Evolutionary conservation across 192 early-diverging fungal species (phyloP), one percentile per base, ranked within the genome.

Genomic region (Coemansia sp.): DNA sequence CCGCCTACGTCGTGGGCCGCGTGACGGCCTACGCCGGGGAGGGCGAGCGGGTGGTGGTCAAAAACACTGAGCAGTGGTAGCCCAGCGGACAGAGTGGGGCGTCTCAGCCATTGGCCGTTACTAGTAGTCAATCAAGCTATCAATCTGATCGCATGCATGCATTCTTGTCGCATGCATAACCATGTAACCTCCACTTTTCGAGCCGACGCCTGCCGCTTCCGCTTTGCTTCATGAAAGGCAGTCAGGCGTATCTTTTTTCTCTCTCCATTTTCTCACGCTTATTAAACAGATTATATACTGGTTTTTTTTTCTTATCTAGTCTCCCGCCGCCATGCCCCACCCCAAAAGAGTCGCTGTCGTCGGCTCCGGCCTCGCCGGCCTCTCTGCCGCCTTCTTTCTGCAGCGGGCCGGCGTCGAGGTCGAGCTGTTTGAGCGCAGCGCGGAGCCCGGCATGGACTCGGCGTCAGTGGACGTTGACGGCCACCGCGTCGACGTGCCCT

Each of bases 1-100:
- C 50, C 4, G 81, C 88, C 11, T 90, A 83, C 56, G 70, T 83
- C 19, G 85, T 95, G 53, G 93, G 93, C 33, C 46, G 57, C 25
- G 76, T 95, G 17, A 30, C 38, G 21, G 36, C 58, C 3, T 60
- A 45, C 29, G 32, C 19, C 33, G 42, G 56, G 39, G 30, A 39
- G 7, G 60, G 40, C 10, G 51, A 65, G 38, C 60, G 39, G 19
- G 60, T 69, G 15, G 30, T 43, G 26, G 64, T 68, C 11, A 43
- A 53, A 27, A 71, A 78, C 50, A 68, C 60, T 2, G 22, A 32
- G 18, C 33, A 14, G 19, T 78, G 75, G 75, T 64, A 40, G 30
- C n/a, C n/a, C n/a, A n/a, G n/a, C n/a, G n/a, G n/a, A n/a, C n/a
- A n/a, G n/a, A n/a, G n/a, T n/a, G n/a, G n/a, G n/a, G n/a, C n/a